Conservation (phyloP, 148 eudicot genomes). For the Camellia sinensis region DNA sequence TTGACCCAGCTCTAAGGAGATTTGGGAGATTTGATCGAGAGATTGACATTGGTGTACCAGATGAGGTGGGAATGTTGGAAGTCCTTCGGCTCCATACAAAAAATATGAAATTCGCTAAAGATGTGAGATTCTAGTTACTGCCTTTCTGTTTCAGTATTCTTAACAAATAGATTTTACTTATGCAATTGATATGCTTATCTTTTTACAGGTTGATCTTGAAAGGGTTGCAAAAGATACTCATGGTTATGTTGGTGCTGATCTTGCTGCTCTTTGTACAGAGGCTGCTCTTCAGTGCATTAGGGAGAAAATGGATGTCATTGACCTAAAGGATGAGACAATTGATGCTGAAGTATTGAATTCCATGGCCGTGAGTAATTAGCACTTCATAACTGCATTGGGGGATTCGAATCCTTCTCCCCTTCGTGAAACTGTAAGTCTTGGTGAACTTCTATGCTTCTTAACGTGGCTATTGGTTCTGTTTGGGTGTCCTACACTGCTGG, state of each 20-base stretch:
- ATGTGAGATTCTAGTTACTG: constrained; percentile 20
- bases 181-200: neutral
- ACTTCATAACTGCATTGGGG: no score
- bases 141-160: neutral
- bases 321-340: constrained; percentile 35
- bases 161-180: neutral
- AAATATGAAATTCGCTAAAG: constrained; percentile 35
- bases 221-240: constrained; percentile 35
- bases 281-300: constrained; percentile 41
- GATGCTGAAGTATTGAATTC: constrained; percentile 38
- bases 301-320: constrained; percentile 42
- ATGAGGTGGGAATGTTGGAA: constrained; percentile 36
- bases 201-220: constrained; percentile 34
- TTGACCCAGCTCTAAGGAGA: constrained; percentile 34
- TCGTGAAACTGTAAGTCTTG: constrained; percentile 32
- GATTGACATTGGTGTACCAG: constrained; percentile 38
- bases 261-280: no score
- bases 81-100: constrained; percentile 34
- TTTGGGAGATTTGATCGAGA: constrained; percentile 36
- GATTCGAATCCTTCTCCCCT: constrained; percentile 35
- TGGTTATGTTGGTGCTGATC: constrained; percentile 42
- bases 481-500: no score
- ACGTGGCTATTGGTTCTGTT: neutral
- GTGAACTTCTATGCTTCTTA: neutral
- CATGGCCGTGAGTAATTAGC: constrained; percentile 33